Percentiles rank a stretch among this genome's conserved stretches.
Conservation (phyloP, 768 basidiomycete species). For the Amanita jacksonii region DNA sequence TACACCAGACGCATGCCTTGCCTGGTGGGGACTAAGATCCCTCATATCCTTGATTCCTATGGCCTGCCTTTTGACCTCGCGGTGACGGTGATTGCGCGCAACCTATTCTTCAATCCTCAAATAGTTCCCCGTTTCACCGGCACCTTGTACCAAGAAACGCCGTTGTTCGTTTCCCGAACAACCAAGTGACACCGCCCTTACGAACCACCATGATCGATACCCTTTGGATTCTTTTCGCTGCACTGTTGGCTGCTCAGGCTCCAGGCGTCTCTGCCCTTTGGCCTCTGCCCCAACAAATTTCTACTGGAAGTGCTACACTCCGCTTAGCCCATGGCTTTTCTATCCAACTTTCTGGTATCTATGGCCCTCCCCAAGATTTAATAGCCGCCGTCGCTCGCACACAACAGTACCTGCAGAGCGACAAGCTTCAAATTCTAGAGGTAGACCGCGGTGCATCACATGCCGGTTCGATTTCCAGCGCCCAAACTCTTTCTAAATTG, state of each 20-base stretch:
- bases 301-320: slow-evolving; percentile 29
- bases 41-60: too few relatives aligned
- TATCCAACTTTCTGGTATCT: slow-evolving; percentile 33
- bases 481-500: slow-evolving; percentile 34
- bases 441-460: slow-evolving; percentile 52
- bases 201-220: slow-evolving; percentile 1
- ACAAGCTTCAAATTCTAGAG: slow-evolving; percentile 51
- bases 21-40: too few relatives aligned
- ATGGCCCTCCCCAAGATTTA: slow-evolving; percentile 44
- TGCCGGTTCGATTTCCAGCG: slow-evolving; percentile 26
- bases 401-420: slow-evolving; percentile 30
- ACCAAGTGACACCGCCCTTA: too few relatives aligned
- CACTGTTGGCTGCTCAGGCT: not conserved
- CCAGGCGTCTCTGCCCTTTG: slow-evolving; percentile 21
- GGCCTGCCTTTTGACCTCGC: too few relatives aligned
- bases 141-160: too few relatives aligned
- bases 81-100: too few relatives aligned
- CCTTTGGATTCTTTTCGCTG: not conserved
- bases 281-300: slow-evolving; percentile 32
- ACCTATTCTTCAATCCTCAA: too few relatives aligned
- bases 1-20: too few relatives aligned
- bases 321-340: slow-evolving; percentile 26
- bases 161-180: too few relatives aligned
- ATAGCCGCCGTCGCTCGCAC: slow-evolving; percentile 43
- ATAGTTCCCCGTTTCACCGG: too few relatives aligned